Evolutionary conservation across 805 yeast species (phyloP), one percentile per base, ranked within the genome.

Genomic region (Cyberlindnera euphorbiiphila): DNA sequence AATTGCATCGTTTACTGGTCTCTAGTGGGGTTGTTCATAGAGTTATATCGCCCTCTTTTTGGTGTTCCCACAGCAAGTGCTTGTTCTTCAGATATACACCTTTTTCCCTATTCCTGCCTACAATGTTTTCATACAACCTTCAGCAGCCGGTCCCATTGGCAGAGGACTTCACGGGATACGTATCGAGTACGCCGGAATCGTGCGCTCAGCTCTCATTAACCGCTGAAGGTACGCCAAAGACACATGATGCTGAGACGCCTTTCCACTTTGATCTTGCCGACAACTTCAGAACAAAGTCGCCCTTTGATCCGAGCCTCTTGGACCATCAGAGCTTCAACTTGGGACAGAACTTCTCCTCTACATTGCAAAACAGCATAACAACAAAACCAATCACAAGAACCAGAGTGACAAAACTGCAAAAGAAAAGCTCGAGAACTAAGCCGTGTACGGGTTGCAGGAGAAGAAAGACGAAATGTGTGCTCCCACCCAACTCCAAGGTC

Each of bases 371-470:
- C n/a, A 34, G 27, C 26, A 42, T 45, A 24, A 45, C 49, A 5
- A 45, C 49, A 6, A 36, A 37, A 9, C 46, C 46, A 7, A 18
- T 11, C 27, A 32, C 20, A 19, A 37, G 34, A 14, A 12, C 41
- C 3, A 17, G 31, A 14, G 15, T 31, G 10, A 6, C 36, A 14
- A 34, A 39, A 22, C 9, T 16, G 11, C 43, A 26, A n/a, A 32
- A 39, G 26, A 51, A 45, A 20, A 25, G 44, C 6, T 39, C 50
- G 17, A 54, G 64, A 40, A 55, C 55, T 9, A 55, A 63, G 19
- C 69, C 69, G 5, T 65, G 69, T 38, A 54, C 59, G 29, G 60
- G 57, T 7, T 65, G 69, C 38, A 46, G 66, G n/a, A 50, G 58
- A 23, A 54, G 68, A 22, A 65, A 62, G 47, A 50, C 49, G n/a